Conservation (phyloP, 2,329 filamentous ascomycete species). For the Nemania abortiva region DNA sequence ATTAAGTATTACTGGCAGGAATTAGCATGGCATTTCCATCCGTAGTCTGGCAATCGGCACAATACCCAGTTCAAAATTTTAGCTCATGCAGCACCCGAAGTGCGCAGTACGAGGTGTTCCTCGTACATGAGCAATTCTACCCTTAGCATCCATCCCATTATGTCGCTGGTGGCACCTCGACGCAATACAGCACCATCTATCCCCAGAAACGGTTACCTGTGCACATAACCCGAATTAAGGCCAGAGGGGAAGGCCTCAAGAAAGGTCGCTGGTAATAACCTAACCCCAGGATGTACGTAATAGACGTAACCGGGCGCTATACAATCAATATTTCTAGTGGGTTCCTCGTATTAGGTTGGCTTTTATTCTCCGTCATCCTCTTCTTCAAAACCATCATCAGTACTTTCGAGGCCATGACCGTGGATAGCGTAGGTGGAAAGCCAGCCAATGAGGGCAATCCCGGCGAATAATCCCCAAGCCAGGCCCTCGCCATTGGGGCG, state of each 20-base stretch:
- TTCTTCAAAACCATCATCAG: conserved; percentile 59
- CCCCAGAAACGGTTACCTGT: not conserved
- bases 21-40: not conserved
- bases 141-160: not conserved
- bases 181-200: too few relatives aligned
- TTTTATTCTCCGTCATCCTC: conserved; percentile 44
- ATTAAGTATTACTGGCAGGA: not conserved
- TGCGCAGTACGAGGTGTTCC: not conserved
- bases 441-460: conserved; percentile 84
- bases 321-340: not conserved
- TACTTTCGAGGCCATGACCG: conserved; percentile 71
- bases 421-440: conserved; percentile 82
- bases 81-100: not conserved
- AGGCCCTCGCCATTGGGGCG: conserved; percentile 85
- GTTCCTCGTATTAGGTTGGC: conserved; percentile 5
- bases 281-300: not conserved
- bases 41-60: not conserved
- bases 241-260: not conserved
- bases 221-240: not conserved
- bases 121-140: not conserved
- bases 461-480: conserved; percentile 89
- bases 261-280: not conserved
- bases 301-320: not conserved
- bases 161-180: not conserved
- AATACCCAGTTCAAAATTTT: not conserved